Base-by-base conservation (phyloP, 2,329 filamentous ascomycete genomes). In the Chalara sp. region DNA sequence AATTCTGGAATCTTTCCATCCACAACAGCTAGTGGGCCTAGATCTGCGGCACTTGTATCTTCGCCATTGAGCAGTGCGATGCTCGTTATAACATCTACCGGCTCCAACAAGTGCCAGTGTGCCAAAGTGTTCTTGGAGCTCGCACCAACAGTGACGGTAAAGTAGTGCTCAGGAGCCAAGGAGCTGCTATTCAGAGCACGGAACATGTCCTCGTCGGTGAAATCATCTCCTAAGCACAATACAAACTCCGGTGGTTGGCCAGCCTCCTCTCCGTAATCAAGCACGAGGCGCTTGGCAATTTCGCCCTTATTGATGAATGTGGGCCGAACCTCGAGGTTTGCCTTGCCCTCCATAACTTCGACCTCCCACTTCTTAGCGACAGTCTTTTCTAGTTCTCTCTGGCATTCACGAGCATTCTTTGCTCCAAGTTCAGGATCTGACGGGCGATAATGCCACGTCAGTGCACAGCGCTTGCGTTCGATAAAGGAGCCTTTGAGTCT, bases 271-370 rank as follows among this genome's bases (percentile, higher is more conserved):
- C 74, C 70, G 68, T 95, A 95, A 45, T 83, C 83, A 28, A 80
- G 73, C 37, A 97, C 83, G 13, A 99, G 77, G 5, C 85, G 83
- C 71, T 89, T 91, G 12, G 85, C 88, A 57, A 97, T 97, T 69
- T 95, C 90, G 32, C 93, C 93, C 75, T 99, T 99, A 77, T 97
- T 97, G 72, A 99, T 90, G 63, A 95, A 96, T 1, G 85, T 91
- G 31, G 92, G 92, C n/a, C 93, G 85, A 32, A 97, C 92, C 70
- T 99, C 93, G 30, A 99, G 76, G 66, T 97, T 97, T 55, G 92
- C 92, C 72, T 97, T 99, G 61, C 93, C 93, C 0, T 84, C 81
- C 90, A 97, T 97, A 53, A 99, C 90, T 63, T 97, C 92, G 4
- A 97, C 88, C 45, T 96, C 90, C 80, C 86, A 96, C 56, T 82